phyloP scores from a whole-genome alignment of 192 early-diverging fungal species.

The Backusella circina region DNA sequence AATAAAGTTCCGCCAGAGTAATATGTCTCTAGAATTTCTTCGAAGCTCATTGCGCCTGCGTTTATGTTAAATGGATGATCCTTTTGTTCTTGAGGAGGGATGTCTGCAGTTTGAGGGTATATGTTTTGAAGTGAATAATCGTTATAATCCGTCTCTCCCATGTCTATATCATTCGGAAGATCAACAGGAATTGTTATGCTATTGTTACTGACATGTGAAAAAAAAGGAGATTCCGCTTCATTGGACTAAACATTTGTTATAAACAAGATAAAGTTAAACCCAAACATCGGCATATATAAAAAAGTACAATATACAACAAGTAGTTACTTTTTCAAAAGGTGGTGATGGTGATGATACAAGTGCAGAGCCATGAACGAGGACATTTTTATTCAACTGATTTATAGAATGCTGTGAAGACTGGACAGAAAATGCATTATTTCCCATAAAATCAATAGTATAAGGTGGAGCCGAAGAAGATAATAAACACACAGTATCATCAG shows the following conservation, averaged over 20 bases:
- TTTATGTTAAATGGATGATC: background rate
- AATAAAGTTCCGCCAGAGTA: conserved; percentile 1
- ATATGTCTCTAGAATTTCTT: conserved; percentile 1
- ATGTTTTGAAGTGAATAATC: background rate
- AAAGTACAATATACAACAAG: background rate
- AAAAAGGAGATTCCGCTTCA: background rate
- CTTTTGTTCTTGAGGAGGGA: background rate
- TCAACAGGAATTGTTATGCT: conserved; percentile 17
- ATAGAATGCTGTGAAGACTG: background rate
- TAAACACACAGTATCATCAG: conserved; percentile 20
- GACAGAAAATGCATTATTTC: background rate
- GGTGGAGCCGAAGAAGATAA: conserved; percentile 30
- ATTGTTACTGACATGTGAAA: background rate
- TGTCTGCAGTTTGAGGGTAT: background rate
- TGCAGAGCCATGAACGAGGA: conserved; percentile 15
- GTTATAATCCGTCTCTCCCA: conserved; percentile 1
- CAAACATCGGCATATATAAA: background rate
- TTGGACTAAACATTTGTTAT: background rate
- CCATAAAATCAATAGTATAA: conserved; percentile 17
- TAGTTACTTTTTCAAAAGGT: background rate
- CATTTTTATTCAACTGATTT: background rate
- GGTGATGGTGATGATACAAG: background rate
- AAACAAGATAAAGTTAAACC: background rate
- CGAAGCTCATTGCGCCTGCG: conserved; percentile 8
- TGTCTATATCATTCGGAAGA: conserved; percentile 2